Evolutionary conservation across 805 yeast species (phyloP).

Genomic region (Saccharomycopsis fibuligera): DNA sequence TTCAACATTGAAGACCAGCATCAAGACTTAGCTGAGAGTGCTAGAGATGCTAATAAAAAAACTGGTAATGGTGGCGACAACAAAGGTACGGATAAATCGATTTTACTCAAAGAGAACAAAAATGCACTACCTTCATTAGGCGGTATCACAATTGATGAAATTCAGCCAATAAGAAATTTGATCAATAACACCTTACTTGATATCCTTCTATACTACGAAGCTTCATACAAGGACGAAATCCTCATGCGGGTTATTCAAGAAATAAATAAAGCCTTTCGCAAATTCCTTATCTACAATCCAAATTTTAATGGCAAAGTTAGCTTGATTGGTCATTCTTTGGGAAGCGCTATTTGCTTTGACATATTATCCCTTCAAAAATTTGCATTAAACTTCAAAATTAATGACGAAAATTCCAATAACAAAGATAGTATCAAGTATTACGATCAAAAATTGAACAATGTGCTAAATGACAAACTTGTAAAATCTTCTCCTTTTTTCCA

Average conservation of each 20-base stretch:
- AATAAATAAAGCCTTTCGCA: slow-evolving; percentile 54
- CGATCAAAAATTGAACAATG: background rate
- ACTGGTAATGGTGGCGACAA: slow-evolving; percentile 32
- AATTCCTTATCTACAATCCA: slow-evolving; percentile 60
- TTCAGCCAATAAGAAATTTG: slow-evolving; percentile 66
- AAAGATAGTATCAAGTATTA: background rate
- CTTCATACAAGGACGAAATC: slow-evolving; percentile 56
- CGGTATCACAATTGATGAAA: slow-evolving; percentile 72
- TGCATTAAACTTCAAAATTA: background rate
- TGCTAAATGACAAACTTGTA: slow-evolving; percentile 2
- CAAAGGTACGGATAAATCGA: slow-evolving; percentile 23
- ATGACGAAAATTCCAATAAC: background rate
- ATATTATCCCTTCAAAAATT: slow-evolving; percentile 44
- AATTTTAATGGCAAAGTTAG: slow-evolving; percentile 75
- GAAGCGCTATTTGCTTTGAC: slow-evolving; percentile 80
- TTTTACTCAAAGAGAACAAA: slow-evolving; percentile 26
- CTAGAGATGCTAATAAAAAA: slow-evolving; percentile 31
- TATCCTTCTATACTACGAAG: slow-evolving; percentile 72
- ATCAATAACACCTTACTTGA: slow-evolving; percentile 87
- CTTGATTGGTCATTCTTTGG: slow-evolving; percentile 85
- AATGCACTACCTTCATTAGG: slow-evolving; percentile 53
- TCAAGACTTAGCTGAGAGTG: slow-evolving; percentile 3
- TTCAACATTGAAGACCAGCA: no score
- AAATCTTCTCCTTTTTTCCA: background rate
- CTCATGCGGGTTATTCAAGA: slow-evolving; percentile 53